Base-by-base conservation (phyloP, 805 yeast species). In the Myxozyma lipomycoides region DNA sequence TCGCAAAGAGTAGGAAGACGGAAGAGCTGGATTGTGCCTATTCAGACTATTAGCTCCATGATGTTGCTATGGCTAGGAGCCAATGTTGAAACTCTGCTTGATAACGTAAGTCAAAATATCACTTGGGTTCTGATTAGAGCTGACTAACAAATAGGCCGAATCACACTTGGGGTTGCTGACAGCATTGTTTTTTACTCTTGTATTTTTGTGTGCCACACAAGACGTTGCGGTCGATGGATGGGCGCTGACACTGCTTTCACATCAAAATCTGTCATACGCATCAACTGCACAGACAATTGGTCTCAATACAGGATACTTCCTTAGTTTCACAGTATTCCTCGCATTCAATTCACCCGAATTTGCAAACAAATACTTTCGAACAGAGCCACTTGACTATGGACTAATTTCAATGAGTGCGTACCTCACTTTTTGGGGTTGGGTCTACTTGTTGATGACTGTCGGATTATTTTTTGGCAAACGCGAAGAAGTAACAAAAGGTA, bases 211-310 rank as follows among this genome's bases (percentile, higher is more conserved):
- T 70, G 97, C 98, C 0, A 91, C 98, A 0, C 98, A 93, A 68
- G 98, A 93, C 66, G 93, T 93, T 49, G 98, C 98, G 0, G 98
- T 93, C 21, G 98, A 93, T 70, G 98, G 98, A 9, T 93, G 98
- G 98, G 97, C 98, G 0, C 71, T 93, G 63, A 93, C 96, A 1
- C 81, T 91, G 36, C 73, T 93, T 46, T 81, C 90, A 17, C 81
- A 82, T 23, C 79, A 78, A 24, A 84, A 95, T 12, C 73, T 93
- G 55, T 82, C 95, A 17, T 93, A 81, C 71, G 98, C 98, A 0
- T 86, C 96, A 3, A 93, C 98, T 0, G 98, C 98, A 0, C 98
- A 93, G 69, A 93, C 98, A 0, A 80, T 93, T 41, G 98, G 98
- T 0, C 75, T 93, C 55, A 93, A 93, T 70, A 77, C 91, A 2